A percentile compares a stretch with the other conserved stretches of the same genome.
These are phyloP conservation scores for Annulohypoxylon maeteangense DNA, from an alignment of 495 filamentous ascomycete genomes.

Conservation along the genomic window DNA sequence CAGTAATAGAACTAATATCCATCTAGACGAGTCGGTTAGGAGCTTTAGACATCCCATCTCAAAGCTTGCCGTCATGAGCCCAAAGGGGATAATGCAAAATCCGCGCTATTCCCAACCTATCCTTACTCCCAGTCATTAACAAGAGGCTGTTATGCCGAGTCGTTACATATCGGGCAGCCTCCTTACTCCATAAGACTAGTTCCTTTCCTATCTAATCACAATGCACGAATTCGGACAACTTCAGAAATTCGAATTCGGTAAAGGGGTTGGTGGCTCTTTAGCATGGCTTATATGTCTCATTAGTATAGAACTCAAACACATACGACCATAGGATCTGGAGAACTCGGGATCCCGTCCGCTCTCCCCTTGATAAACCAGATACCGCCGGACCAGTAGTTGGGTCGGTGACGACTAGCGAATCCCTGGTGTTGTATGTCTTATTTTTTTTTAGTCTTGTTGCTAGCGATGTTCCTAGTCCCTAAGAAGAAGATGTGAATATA, in stretches of 20 bases:
- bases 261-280: background rate
- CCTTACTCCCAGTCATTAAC: slow-evolving; percentile 12
- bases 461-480: too few relatives aligned
- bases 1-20: slow-evolving; percentile 16
- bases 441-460: slow-evolving; percentile 27
- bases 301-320: background rate
- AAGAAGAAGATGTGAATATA: background rate
- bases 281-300: background rate
- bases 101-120: slow-evolving; percentile 8
- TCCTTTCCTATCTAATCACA: background rate
- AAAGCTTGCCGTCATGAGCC: background rate
- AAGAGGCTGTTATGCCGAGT: slow-evolving; percentile 8
- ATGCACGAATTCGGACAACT: background rate
- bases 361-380: slow-evolving; percentile 54
- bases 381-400: slow-evolving; percentile 56
- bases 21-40: background rate
- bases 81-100: background rate
- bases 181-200: background rate
- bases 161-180: background rate
- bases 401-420: slow-evolving; percentile 62
- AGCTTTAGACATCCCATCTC: background rate
- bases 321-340: slow-evolving; percentile 23
- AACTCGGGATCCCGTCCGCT: slow-evolving; percentile 47
- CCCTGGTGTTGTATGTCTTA: slow-evolving; percentile 59
- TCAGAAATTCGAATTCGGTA: background rate